Evolutionary conservation across 768 basidiomycete genomes (phyloP).

Genomic region (Naganishia randhawae): DNA sequence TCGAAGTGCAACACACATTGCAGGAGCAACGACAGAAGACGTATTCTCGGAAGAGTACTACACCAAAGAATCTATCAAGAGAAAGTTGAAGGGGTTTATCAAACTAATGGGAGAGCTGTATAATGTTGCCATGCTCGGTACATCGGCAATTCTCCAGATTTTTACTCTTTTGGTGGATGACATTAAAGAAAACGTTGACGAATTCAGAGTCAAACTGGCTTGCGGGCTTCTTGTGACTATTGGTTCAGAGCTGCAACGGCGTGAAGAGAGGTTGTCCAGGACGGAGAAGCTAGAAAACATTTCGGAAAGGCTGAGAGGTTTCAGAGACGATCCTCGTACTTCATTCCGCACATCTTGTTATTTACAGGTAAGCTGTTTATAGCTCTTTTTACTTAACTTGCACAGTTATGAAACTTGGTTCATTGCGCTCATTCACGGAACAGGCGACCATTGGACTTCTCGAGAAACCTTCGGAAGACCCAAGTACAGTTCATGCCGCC

Average conservation of each 20-base stretch:
- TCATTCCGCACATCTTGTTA: neutral
- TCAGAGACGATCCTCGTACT: neutral
- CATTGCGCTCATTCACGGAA: no score
- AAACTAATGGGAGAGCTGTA: conserved; percentile 96
- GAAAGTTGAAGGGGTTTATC: conserved; percentile 90
- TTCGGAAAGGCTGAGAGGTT: neutral
- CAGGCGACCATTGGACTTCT: neutral
- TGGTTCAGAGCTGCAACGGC: neutral
- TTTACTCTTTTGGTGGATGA: neutral
- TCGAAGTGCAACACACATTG: conserved; percentile 58
- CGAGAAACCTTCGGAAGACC: no score
- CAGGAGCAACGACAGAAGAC: conserved; percentile 53
- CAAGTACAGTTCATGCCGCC: no score
- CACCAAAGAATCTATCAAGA: conserved; percentile 91
- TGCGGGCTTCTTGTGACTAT: neutral
- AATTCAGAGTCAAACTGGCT: neutral
- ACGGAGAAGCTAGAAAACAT: neutral
- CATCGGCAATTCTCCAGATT: neutral
- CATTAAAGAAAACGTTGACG: neutral
- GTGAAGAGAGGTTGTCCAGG: neutral
- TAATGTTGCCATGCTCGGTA: conserved; percentile 72
- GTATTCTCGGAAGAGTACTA: conserved; percentile 95
- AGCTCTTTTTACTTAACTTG: no score
- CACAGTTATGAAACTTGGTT: no score
- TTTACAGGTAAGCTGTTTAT: neutral